phyloP scores from a whole-genome alignment of 169 alveolate species.

The Eimeria sp. region DNA sequence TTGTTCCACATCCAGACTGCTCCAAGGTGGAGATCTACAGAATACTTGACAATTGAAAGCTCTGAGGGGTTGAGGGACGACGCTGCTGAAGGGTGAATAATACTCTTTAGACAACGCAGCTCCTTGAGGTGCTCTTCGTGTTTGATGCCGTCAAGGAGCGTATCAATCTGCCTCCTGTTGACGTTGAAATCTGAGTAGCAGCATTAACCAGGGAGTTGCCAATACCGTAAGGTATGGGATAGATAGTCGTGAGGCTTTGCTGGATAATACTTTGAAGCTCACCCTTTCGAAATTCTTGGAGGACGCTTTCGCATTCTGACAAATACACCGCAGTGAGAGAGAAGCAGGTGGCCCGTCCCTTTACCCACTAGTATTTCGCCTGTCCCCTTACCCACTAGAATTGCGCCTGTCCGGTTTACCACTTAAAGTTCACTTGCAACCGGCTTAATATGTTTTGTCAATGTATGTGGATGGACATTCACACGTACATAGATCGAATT shows the following conservation, averaged over 20 bases:
- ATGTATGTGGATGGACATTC: no score
- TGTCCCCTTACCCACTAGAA: neutral
- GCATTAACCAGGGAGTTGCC: neutral
- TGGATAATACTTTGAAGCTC: neutral
- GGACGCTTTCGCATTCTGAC: constrained; percentile 22
- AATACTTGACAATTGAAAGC: constrained; percentile 1
- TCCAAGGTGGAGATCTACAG: constrained; percentile 32
- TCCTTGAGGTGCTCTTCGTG: neutral
- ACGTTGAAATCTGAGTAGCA: constrained; percentile 30
- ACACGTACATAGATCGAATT: neutral
- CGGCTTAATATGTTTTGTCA: neutral
- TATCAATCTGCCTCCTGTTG: neutral
- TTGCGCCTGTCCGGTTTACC: no score
- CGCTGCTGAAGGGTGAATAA: neutral
- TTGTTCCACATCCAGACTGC: constrained; percentile 68
- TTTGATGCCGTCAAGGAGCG: constrained; percentile 21
- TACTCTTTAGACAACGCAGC: neutral
- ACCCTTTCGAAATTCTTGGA: constrained; percentile 15
- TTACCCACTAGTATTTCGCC: no score
- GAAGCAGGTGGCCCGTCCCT: neutral
- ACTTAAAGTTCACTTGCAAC: neutral
- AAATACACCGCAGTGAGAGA: neutral
- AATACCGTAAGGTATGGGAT: neutral
- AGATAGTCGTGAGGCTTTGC: neutral
- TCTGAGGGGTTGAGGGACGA: constrained; percentile 3